These are phyloP conservation scores for Trypanosomatidae sp. DNA, from an alignment of 208 protist species.

Conservation along the genomic window DNA sequence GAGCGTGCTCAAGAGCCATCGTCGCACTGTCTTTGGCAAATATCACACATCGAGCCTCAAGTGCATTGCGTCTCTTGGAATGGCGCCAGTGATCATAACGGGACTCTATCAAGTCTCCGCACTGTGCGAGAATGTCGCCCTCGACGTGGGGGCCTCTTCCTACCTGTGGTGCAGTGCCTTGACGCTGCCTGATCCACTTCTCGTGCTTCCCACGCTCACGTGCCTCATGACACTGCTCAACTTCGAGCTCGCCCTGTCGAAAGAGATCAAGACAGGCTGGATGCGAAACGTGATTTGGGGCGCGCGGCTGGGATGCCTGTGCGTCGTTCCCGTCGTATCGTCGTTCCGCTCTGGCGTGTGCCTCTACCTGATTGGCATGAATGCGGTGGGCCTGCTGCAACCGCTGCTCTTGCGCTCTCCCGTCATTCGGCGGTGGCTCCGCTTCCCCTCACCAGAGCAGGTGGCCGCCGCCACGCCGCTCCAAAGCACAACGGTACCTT, in stretches of 20 bases:
- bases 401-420: constrained; percentile 62
- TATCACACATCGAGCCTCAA: constrained; percentile 73
- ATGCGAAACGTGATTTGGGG: constrained; percentile 83
- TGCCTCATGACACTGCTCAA: constrained; percentile 77
- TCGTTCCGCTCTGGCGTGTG: constrained; percentile 76
- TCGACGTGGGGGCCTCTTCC: constrained; percentile 61
- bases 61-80: constrained; percentile 64
- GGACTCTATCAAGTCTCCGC: constrained; percentile 60
- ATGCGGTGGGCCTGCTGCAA: constrained; percentile 74
- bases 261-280: constrained; percentile 71
- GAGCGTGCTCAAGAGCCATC: constrained; percentile 69
- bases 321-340: constrained; percentile 52
- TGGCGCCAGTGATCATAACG: constrained; percentile 63
- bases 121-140: constrained; percentile 56
- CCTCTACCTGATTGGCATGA: constrained; percentile 91
- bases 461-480: constrained; percentile 1
- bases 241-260: constrained; percentile 82
- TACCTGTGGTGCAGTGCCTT: constrained; percentile 82
- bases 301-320: constrained; percentile 73
- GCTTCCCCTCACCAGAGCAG: constrained; percentile 45
- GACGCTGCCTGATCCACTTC: constrained; percentile 69
- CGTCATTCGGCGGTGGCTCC: constrained; percentile 46
- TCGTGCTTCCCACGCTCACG: constrained; percentile 59
- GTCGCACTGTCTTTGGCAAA: constrained; percentile 64
- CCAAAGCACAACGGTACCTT: not conserved